Evolutionary conservation across 805 yeast genomes (phyloP).

Genomic region (Isabelozyma pseudorhagii): DNA sequence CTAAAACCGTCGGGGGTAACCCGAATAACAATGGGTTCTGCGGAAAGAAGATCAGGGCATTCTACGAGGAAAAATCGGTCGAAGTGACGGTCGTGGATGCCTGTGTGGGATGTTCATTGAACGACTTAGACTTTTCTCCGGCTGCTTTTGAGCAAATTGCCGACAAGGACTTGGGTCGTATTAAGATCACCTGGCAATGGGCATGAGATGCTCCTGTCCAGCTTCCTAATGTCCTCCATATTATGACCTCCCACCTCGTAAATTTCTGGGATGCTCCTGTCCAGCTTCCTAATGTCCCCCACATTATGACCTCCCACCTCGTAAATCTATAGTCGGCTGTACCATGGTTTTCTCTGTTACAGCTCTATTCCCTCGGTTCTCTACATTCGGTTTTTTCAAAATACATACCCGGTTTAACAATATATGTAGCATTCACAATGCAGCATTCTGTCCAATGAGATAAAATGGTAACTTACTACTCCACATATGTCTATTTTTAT

Average conservation of each 20-base stretch:
- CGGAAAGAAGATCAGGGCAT: slow-evolving; percentile 49
- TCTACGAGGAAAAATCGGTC: slow-evolving; percentile 48
- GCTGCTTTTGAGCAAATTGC: slow-evolving; percentile 54
- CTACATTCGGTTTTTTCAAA: not conserved
- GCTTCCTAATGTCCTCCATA: not conserved
- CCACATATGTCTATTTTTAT: not conserved
- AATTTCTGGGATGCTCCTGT: not conserved
- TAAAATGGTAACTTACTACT: too few species aligned
- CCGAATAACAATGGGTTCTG: slow-evolving; percentile 49
- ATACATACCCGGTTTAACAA: not conserved
- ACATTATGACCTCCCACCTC: not conserved
- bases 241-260: not conserved
- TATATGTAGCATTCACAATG: not conserved
- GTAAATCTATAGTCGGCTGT: not conserved
- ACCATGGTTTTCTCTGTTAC: not conserved
- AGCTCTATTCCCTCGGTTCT: not conserved
- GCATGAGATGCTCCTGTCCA: not conserved
- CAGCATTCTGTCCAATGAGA: not conserved
- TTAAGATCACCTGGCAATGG: slow-evolving; percentile 53
- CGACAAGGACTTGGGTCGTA: slow-evolving; percentile 49
- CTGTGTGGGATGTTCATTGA: slow-evolving; percentile 51
- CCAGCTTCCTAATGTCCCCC: not conserved
- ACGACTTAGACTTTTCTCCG: slow-evolving; percentile 60
- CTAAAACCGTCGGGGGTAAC: slow-evolving; percentile 27
- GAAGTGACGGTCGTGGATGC: slow-evolving; percentile 56